Evolutionary conservation across 768 basidiomycete species (phyloP), one percentile per base, ranked within the genome.

Genomic region (Lentinula sp.): DNA sequence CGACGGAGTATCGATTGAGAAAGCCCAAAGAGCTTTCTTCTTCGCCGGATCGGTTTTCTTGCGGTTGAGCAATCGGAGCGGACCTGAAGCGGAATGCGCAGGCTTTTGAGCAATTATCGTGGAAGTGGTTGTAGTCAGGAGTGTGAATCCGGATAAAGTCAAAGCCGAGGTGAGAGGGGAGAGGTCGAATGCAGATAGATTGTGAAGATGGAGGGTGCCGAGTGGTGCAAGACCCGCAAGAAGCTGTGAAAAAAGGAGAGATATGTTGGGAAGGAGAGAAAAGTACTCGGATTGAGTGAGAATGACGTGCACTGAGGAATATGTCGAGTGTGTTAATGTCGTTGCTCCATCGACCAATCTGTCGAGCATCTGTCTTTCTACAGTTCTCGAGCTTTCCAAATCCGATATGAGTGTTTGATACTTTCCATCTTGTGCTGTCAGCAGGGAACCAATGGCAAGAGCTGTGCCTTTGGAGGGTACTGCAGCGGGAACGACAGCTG

Each of bases 11-110:
- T 56, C 40, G 23, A 40, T 21, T 42, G 78, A 86, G 35, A 95
- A 78, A 0, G 92, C 79, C 95, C 95, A 97, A 39, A 98, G 78
- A 0, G 92, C 91, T 64, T 93, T 89, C 74, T 95, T 96, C 52
- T 88, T 84, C 8, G 89, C 87, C 62, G 84, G 78, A 66, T 86
- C 86, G 2, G 78, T 73, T 67, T 76, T 79, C 59, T 78, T 78
- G 65, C 78, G 84, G 58, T 76, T 82, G 23, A 80, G 80, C 49
- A 87, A 80, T 31, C 80, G 77, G 5, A 84, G 71, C 68, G 61
- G 69, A 37, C 63, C 54, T 23, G 75, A 66, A 37, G 73, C 70
- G 3, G 76, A 62, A 62, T 81, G 76, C 28, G 76, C 77, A 45
- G 88, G 87, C 75, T 89, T 93, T 74, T 91, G 88, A 6, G 88